Evolutionary conservation across 2,329 filamentous ascomycete genomes (phyloP), one percentile per base, ranked within the genome.

Genomic region (Graphilbum sp.): DNA sequence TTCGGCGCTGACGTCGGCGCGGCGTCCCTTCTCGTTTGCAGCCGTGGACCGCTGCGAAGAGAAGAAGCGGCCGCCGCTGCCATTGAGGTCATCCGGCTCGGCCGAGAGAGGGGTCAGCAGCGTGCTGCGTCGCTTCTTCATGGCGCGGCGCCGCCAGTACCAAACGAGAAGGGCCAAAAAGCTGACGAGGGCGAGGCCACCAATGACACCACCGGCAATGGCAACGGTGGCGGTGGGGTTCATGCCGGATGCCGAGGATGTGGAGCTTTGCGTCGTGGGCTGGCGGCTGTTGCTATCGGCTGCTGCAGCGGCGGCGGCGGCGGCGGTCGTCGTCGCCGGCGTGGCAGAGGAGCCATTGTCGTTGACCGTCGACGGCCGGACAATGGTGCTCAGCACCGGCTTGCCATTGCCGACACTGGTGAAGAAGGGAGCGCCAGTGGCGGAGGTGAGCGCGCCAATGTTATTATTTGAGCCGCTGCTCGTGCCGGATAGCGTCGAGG

Each of bases 171-270:
- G 59, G 0, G 55, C 60, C 18, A 69, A 46, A 15, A 72, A 41
- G 4, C 59, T 58, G 27, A 66, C 44, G n/a, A 60, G 53, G 1
- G 63, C 60, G 2, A 69, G 49, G 4, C 62, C 62, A 21, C 68
- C 69, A 5, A 70, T 51, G 3, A 70, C 62, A 30, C 67, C 63
- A 10, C 64, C 69, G 1, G 65, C 65, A 32, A 74, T 58, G 6
- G 62, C 61, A 20, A 60, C 52, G 0, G 61, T 61, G 7, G 54
- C 58, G 2, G 51, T 38, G 17, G 52, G 41, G 43, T 47, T 49
- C 6, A 41, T 33, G 45, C 47, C 52, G 20, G 49, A 46, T 8
- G 47, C 15, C 2, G 3, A 9, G 20, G 30, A n/a, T 8, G 15
- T 8, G n/a, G 23, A 19, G 20, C 10, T 29, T 23, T 17, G 31